Evolutionary conservation across 2,329 filamentous ascomycete genomes (phyloP).

Genomic region (Aspergillus brunneoviolaceus): DNA sequence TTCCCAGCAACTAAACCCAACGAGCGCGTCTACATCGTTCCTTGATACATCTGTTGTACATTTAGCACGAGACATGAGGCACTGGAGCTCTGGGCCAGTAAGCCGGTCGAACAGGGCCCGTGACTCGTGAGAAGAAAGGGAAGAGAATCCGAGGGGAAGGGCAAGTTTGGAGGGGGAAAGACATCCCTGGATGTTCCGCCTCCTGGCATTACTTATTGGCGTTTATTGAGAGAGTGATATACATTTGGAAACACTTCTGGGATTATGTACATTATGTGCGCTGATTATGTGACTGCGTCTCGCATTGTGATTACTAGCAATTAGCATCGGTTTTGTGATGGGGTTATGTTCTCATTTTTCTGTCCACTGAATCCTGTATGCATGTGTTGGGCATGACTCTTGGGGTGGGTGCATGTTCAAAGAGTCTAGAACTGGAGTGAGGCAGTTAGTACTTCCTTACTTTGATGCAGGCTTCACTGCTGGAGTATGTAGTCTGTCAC

Average conservation of each 20-base stretch:
- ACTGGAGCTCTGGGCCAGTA: background rate
- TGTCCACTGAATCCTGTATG: background rate
- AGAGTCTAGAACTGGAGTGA: background rate
- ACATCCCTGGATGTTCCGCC: constrained; percentile 11
- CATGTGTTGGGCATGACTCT: background rate
- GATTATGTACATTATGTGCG: constrained; percentile 21
- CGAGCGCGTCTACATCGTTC: background rate
- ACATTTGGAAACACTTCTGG: constrained; percentile 17
- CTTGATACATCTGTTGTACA: background rate
- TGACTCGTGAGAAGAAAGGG: background rate
- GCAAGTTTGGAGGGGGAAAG: background rate
- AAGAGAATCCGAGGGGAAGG: background rate
- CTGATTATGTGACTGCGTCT: constrained; percentile 15
- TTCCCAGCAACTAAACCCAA: background rate
- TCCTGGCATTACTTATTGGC: constrained; percentile 24
- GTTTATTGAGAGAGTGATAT: constrained; percentile 20
- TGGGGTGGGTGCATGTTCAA: background rate
- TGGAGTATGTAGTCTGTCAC: background rate
- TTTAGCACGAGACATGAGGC: background rate
- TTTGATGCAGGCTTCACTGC: background rate
- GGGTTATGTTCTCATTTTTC: background rate
- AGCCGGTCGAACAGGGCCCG: background rate
- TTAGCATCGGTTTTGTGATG: background rate
- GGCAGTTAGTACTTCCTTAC: background rate
- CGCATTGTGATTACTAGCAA: constrained; percentile 8